Base-by-base conservation (phyloP, 75 land plant species). In the Selaginella moellendorffii region DNA sequence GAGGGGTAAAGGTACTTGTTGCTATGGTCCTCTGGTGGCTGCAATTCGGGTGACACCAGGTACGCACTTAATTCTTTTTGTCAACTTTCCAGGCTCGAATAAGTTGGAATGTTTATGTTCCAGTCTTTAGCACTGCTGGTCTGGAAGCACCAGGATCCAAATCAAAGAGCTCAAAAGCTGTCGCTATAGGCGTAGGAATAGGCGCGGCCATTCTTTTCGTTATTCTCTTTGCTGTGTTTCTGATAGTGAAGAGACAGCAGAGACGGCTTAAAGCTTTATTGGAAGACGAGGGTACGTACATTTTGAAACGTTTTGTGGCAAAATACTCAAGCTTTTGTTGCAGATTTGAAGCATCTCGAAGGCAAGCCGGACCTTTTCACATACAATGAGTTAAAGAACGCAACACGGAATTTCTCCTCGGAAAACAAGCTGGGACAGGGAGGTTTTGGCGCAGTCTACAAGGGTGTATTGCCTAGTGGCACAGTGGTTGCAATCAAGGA, bases 401-500 rank as follows among this genome's bases (percentile, higher is more conserved):
- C 46, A 5, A 36, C 46, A 36, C 5, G 14, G 14, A 14, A 14
- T 36, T 36, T 36, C 46, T 5, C 46, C 14, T 14, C 46, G 14
- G 46, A 36, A 14, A 36, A 36, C 46, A 36, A 36, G 46, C 14
- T 36, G 46, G 46, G 46, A 36, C 46, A 36, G 46, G 46, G 46
- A 5, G 46, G 46, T 36, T 36, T 36, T 36, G 46, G 46, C 5
- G 46, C 46, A 5, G 46, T 36, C 14, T 36, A 36, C 46, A 36
- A 36, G 46, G 46, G 5, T 14, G 10, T 5, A 36, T 36, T 36
- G 46, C 26, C 70, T 29, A 82, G 79, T 80, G 88, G 85, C 12
- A 71, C 78, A 53, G 58, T 56, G 65, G 85, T 85, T 53, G 88
- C 85, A 61, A 80, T 80, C 27, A 85, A 85, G 60, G 74, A 73